phyloP scores from a whole-genome alignment of 2,329 filamentous ascomycete species.

The Venturia aucupariae region DNA sequence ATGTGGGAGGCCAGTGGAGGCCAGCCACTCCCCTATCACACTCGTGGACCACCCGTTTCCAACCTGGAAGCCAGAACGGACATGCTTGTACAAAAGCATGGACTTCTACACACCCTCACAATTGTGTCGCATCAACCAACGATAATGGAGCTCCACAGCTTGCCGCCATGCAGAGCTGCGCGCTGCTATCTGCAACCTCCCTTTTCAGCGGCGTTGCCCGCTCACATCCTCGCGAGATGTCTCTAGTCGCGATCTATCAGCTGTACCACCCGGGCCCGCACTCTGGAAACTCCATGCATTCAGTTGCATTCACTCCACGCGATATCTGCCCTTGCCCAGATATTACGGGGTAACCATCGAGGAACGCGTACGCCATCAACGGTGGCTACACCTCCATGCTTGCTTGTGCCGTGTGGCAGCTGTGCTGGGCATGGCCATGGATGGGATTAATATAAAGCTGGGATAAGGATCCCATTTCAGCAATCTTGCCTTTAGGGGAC shows the following conservation, averaged over 20 bases:
- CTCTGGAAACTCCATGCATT: background rate
- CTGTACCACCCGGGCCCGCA: background rate
- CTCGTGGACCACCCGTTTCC: background rate
- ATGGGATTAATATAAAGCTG: background rate
- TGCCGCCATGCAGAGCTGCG: constrained; percentile 5
- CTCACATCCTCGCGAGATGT: background rate
- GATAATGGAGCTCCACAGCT: background rate
- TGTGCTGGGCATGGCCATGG: background rate
- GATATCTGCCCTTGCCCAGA: background rate
- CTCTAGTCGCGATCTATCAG: background rate
- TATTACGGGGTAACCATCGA: background rate
- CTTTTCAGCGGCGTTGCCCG: background rate
- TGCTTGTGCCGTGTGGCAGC: background rate
- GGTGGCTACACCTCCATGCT: background rate
- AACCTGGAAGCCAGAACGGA: background rate
- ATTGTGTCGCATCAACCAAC: background rate
- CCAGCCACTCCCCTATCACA: constrained; percentile 6
- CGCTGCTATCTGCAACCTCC: constrained; percentile 4
- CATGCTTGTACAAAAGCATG: background rate
- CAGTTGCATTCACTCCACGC: no score
- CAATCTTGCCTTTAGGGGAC: background rate
- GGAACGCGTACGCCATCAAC: background rate
- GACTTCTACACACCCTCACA: constrained; percentile 1
- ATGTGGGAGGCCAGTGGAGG: no score
- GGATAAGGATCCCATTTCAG: background rate